A percentile compares a stretch with the other conserved stretches of the same genome.
phyloP scores from a whole-genome alignment of 192 early-diverging fungal species.

The Entomortierella chlamydospora region DNA sequence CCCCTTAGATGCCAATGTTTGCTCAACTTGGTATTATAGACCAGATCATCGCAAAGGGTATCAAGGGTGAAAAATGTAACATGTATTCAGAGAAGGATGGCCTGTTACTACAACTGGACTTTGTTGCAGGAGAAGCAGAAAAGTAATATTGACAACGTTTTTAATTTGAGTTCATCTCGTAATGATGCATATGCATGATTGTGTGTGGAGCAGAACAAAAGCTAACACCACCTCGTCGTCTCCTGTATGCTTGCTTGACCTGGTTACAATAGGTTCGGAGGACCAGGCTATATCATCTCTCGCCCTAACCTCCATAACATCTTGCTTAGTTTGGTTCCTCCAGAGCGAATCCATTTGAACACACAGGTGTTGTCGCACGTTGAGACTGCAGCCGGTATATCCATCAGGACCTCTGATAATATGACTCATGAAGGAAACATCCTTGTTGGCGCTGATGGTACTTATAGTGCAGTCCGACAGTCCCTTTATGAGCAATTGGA shows the following conservation, averaged over 20 bases:
- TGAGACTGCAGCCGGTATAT: background rate
- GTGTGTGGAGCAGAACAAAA: background rate
- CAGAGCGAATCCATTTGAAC: constrained; percentile 6
- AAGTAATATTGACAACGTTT: background rate
- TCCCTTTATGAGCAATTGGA: too few species aligned
- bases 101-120: background rate
- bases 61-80: background rate
- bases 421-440: constrained; percentile 16
- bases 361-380: constrained; percentile 13
- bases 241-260: background rate
- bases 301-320: constrained; percentile 4
- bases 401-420: constrained; percentile 15
- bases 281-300: background rate
- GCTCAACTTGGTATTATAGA: background rate
- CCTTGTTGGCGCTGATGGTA: constrained; percentile 22
- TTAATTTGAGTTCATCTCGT: background rate
- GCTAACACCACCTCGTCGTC: too few species aligned
- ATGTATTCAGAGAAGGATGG: background rate
- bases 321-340: background rate
- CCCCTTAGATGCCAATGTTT: background rate
- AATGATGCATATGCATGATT: too few species aligned
- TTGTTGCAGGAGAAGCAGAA: background rate
- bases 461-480: too few species aligned
- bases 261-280: background rate
- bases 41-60: background rate